These are phyloP conservation scores for Pyrus hybrid DNA, from an alignment of 331 rosid genomes.

Conservation along the genomic window DNA sequence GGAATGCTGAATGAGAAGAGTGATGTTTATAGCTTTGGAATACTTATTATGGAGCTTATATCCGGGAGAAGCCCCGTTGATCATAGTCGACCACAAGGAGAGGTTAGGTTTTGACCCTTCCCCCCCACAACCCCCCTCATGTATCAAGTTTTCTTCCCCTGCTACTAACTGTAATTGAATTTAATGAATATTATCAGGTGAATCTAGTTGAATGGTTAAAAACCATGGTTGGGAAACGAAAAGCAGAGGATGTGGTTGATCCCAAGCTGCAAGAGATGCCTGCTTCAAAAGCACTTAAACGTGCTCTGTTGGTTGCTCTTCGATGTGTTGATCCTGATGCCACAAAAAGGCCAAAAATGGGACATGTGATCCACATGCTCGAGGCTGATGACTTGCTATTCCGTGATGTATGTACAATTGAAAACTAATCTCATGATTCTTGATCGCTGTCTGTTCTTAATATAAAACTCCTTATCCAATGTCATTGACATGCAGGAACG, in stretches of 20 bases:
- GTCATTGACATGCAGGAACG: slow-evolving; percentile 46
- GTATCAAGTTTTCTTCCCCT: neutral
- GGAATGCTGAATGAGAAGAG: slow-evolving; percentile 98
- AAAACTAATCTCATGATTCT: neutral
- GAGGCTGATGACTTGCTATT: slow-evolving; percentile 81
- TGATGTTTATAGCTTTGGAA: slow-evolving; percentile 90
- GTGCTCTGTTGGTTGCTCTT: slow-evolving; percentile 80
- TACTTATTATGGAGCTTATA: slow-evolving; percentile 87
- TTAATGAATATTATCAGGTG: slow-evolving; percentile 38
- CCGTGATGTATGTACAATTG: slow-evolving; percentile 49
- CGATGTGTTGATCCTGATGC: slow-evolving; percentile 96
- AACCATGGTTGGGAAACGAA: slow-evolving; percentile 72
- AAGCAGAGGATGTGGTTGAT: slow-evolving; percentile 81
- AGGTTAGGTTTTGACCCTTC: slow-evolving; percentile 46
- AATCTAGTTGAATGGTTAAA: slow-evolving; percentile 93
- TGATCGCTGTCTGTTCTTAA: slow-evolving; percentile 2
- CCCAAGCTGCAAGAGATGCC: slow-evolving; percentile 91
- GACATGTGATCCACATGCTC: slow-evolving; percentile 95
- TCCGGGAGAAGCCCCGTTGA: slow-evolving; percentile 94
- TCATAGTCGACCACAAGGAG: slow-evolving; percentile 75
- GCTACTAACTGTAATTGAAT: slow-evolving; percentile 12
- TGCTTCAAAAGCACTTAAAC: slow-evolving; percentile 76
- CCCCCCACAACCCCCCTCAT: neutral
- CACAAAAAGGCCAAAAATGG: slow-evolving; percentile 88
- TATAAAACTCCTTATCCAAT: slow-evolving; percentile 2